Conservation (phyloP, 768 basidiomycete genomes). For the Postia placenta region DNA sequence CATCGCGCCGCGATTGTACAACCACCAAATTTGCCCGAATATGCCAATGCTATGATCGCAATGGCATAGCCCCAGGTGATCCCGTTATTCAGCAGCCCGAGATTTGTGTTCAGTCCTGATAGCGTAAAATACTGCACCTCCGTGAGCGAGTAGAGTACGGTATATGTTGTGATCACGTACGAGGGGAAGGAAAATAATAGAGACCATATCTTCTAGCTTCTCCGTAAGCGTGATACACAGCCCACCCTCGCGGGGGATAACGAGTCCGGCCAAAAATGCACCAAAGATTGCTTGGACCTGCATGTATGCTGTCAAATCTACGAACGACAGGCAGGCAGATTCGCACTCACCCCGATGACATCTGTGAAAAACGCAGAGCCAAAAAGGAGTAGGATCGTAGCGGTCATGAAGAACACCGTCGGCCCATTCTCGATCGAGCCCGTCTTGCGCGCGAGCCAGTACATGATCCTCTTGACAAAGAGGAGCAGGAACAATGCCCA, state of each 20-base stretch:
- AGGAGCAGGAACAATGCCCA: constrained; percentile 77
- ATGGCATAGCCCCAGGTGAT: constrained; percentile 88
- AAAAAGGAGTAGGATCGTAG: constrained; percentile 75
- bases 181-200: constrained; percentile 84
- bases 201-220: constrained; percentile 94
- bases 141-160: neutral
- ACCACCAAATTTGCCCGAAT: constrained; percentile 84
- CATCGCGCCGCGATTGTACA: constrained; percentile 66
- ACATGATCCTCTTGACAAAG: constrained; percentile 53
- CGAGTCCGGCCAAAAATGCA: constrained; percentile 75
- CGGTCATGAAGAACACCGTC: constrained; percentile 84
- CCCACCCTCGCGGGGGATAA: constrained; percentile 84
- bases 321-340: neutral
- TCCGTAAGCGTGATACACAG: constrained; percentile 86
- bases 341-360: constrained; percentile 57
- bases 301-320: neutral
- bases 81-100: constrained; percentile 76
- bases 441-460: constrained; percentile 70
- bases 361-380: constrained; percentile 91
- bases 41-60: constrained; percentile 73
- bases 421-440: constrained; percentile 82
- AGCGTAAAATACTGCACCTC: constrained; percentile 79
- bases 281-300: constrained; percentile 82
- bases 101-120: constrained; percentile 85
- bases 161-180: constrained; percentile 32